These are phyloP conservation scores for Pleurotus sapidus DNA, from an alignment of 768 basidiomycete species.

Conservation along the genomic window DNA sequence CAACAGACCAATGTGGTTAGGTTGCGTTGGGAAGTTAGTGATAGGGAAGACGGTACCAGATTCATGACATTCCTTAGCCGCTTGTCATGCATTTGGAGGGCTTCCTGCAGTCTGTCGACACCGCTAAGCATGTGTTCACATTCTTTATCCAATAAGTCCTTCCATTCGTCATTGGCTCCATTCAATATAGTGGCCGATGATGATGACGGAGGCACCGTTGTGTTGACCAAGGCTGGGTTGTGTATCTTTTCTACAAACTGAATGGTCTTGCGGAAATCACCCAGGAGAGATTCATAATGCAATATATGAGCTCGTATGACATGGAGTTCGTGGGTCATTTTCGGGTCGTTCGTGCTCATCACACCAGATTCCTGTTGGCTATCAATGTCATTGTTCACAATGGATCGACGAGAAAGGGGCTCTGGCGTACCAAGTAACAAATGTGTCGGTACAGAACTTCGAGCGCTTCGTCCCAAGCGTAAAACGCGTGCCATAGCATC, in stretches of 20 bases:
- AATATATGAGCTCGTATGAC: constrained; percentile 56
- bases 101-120: constrained; percentile 44
- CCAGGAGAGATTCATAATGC: constrained; percentile 50
- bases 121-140: constrained; percentile 44
- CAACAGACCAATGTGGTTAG: background rate
- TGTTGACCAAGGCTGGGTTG: constrained; percentile 43
- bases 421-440: constrained; percentile 35
- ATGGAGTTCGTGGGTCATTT: constrained; percentile 51
- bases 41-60: constrained; percentile 25
- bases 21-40: background rate
- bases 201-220: background rate
- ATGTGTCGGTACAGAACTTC: constrained; percentile 51
- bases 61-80: constrained; percentile 51
- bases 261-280: constrained; percentile 51
- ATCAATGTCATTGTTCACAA: background rate
- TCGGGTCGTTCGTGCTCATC: constrained; percentile 35
- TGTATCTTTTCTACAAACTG: constrained; percentile 44
- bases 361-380: constrained; percentile 40
- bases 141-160: constrained; percentile 35
- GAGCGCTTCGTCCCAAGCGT: constrained; percentile 59
- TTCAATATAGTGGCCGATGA: background rate
- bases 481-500: constrained; percentile 56
- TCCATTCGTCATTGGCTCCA: background rate
- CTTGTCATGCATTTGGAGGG: constrained; percentile 37
- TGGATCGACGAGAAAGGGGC: background rate